A percentile compares a stretch with the other conserved stretches of the same genome.
phyloP scores from a whole-genome alignment of 148 eudicot species.

The Polygonum aviculare region DNA sequence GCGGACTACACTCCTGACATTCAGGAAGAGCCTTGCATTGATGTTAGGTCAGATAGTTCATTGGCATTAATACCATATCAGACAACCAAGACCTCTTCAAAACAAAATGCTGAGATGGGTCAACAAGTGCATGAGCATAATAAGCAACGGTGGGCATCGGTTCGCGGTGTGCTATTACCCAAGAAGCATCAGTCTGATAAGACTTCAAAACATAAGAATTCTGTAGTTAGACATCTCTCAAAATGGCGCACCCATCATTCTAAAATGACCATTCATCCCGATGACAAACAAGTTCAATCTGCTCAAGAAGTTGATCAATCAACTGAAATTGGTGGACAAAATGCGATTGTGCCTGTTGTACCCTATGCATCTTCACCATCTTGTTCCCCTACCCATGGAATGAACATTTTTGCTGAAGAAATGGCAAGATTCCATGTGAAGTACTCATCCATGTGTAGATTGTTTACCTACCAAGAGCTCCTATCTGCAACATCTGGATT shows the following conservation, averaged over 20 bases:
- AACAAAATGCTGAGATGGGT: constrained; percentile 17
- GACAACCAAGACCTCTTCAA: constrained; percentile 30
- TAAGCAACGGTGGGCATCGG: constrained; percentile 56
- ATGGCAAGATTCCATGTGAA: constrained; percentile 58
- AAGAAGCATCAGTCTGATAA: constrained; percentile 17
- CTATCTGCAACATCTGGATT: constrained; percentile 57
- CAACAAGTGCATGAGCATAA: constrained; percentile 25
- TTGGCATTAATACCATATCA: constrained; percentile 61
- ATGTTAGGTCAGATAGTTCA: constrained; percentile 29
- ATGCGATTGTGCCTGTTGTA: constrained; percentile 29
- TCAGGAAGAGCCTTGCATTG: constrained; percentile 17
- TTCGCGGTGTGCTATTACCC: constrained; percentile 33
- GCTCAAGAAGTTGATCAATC: constrained; percentile 19
- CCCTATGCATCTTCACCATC: constrained; percentile 23
- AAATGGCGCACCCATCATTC: constrained; percentile 21
- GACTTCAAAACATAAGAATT: constrained; percentile 21
- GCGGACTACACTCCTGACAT: constrained; percentile 24
- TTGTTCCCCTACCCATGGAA: constrained; percentile 28
- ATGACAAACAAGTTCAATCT: constrained; percentile 23
- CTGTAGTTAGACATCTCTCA: constrained; percentile 22
- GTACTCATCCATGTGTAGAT: constrained; percentile 66
- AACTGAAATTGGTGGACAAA: constrained; percentile 12
- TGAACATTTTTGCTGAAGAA: constrained; percentile 38
- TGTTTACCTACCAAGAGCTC: constrained; percentile 65
- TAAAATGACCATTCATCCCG: constrained; percentile 30